Evolutionary conservation across 257 asterid genomes (phyloP).

Genomic region (Jaltomata sinuosa): DNA sequence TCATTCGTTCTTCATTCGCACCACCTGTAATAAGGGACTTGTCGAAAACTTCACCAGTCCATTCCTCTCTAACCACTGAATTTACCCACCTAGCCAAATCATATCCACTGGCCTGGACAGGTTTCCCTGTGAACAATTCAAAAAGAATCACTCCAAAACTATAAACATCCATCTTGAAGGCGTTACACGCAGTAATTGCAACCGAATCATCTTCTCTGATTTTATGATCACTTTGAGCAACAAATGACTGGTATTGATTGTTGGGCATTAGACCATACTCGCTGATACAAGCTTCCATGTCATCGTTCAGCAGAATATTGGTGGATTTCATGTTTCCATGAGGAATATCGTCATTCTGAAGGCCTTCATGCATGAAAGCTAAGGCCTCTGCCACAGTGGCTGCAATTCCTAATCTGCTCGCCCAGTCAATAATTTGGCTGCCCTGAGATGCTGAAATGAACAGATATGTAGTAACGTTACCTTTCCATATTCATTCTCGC

Average conservation of each 20-base stretch:
- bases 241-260: constrained; percentile 15
- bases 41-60: constrained; percentile 76
- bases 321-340: constrained; percentile 75
- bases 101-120: constrained; percentile 37
- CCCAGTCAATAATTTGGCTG: constrained; percentile 37
- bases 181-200: background rate
- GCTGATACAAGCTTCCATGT: constrained; percentile 52
- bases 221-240: constrained; percentile 7
- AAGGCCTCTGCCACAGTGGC: constrained; percentile 37
- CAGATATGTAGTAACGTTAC: background rate
- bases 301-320: constrained; percentile 41
- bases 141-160: constrained; percentile 53
- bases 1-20: constrained; percentile 59
- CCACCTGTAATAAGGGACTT: constrained; percentile 36
- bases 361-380: constrained; percentile 53
- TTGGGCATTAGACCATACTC: constrained; percentile 54
- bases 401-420: constrained; percentile 43
- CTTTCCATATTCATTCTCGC: background rate
- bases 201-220: constrained; percentile 5
- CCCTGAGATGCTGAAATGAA: constrained; percentile 36
- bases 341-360: constrained; percentile 36
- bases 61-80: constrained; percentile 58
- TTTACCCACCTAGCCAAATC: constrained; percentile 69
- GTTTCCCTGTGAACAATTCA: constrained; percentile 62
- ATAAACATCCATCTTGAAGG: constrained; percentile 35